Conservation (phyloP, 768 basidiomycete species). For the Rhodotorula sphaerocarpa region DNA sequence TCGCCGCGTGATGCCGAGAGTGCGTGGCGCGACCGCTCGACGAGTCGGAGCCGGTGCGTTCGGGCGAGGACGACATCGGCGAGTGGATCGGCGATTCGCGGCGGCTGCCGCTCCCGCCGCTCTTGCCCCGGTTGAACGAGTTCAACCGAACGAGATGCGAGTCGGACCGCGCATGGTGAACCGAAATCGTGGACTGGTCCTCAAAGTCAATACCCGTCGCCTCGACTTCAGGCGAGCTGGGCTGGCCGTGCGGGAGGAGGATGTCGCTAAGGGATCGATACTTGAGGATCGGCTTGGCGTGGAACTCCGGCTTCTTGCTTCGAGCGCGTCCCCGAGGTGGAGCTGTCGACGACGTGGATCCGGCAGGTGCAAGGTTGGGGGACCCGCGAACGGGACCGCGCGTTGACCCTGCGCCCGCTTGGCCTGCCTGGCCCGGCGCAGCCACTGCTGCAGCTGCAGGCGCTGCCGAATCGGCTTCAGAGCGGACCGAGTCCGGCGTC, state of each 20-base stretch:
- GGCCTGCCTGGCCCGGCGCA: too few species aligned
- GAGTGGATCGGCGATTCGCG: slow-evolving; percentile 23
- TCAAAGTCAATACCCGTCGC: slow-evolving; percentile 23
- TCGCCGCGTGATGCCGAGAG: neutral
- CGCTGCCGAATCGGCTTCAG: neutral
- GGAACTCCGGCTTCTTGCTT: slow-evolving; percentile 1
- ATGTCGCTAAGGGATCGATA: slow-evolving; percentile 86
- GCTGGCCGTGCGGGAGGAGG: slow-evolving; percentile 53
- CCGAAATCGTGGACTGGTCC: slow-evolving; percentile 28
- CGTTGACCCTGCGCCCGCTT: too few species aligned
- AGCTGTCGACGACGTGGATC: neutral
- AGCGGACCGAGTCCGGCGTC: neutral
- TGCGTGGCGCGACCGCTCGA: slow-evolving; percentile 4
- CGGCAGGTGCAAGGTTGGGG: neutral
- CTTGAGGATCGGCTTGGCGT: slow-evolving; percentile 84
- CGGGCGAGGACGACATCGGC: slow-evolving; percentile 25
- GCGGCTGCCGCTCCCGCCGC: neutral
- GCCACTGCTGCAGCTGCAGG: neutral
- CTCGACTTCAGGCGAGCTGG: slow-evolving; percentile 31
- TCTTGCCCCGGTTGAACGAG: slow-evolving; percentile 20
- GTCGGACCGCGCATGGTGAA: slow-evolving; percentile 29
- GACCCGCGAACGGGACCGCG: too few species aligned
- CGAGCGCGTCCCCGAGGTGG: neutral
- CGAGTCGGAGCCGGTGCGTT: slow-evolving; percentile 30
- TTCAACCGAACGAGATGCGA: slow-evolving; percentile 33